Base-by-base conservation (phyloP, 495 filamentous ascomycete species). In the Podospora conica region DNA sequence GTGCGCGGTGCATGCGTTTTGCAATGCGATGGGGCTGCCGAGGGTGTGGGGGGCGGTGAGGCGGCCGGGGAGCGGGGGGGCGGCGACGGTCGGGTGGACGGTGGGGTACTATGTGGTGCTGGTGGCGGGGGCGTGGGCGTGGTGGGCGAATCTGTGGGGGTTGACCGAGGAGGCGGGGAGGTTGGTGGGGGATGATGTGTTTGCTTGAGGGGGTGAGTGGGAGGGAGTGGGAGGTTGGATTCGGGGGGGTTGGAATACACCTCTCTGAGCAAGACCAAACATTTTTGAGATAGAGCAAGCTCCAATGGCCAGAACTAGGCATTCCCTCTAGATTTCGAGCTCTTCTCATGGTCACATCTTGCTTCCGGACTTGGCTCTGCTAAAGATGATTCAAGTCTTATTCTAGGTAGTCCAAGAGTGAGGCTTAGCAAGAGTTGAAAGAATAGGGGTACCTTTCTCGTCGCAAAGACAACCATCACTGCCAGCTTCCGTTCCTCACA, bases 11-110 rank as follows among this genome's bases (percentile, higher is more conserved):
- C 95, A 98, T 73, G 84, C 86, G 10, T 96, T 98, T 77, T 98
- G 95, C 77, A 98, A 98, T 72, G 91, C 86, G 83, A 87, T 90
- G 82, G 94, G 95, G 2, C 72, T 97, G 66, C 95, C 96, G n/a
- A 82, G 90, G 11, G 72, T 98, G 21, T 96, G 90, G 90, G 92
- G 93, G 0, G 81, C 86, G 4, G 86, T 96, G 1, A 83, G 87
- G 68, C 75, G 78, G 21, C n/a, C 22, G 1, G 58, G n/a, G 68
- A 73, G 55, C 40, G 23, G 63, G 53, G 62, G 58, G 29, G 66
- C 61, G 28, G 23, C 56, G 23, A 66, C 58, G 53, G 53, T 76
- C 25, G 53, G 86, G 56, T 96, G 91, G 92, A 90, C 90, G 5
- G 77, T 91, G 23, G 82, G 79, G 8, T 98, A 97, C 73, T 97